Percentiles rank a stretch among this genome's conserved stretches.
These are phyloP conservation scores for Prototheca wickerhamii DNA, from an alignment of 163 green algal genomes.

Conservation along the genomic window DNA sequence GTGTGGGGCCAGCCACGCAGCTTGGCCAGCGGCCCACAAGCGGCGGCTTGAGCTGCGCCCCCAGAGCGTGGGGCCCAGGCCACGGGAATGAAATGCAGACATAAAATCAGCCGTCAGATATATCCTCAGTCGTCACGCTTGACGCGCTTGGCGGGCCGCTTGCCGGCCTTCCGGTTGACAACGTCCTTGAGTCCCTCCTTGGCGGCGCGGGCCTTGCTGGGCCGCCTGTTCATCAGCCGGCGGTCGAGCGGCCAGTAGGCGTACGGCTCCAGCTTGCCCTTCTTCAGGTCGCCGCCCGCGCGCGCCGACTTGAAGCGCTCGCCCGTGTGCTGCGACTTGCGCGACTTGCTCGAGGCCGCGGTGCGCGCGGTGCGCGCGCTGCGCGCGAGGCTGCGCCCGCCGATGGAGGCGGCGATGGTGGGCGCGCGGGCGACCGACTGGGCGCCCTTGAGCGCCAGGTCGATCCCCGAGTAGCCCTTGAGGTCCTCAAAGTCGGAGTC, in stretches of 20 bases:
- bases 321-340: slow-evolving; percentile 30
- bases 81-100: too few species aligned
- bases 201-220: slow-evolving; percentile 55
- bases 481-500: slow-evolving; percentile 73
- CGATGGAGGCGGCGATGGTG: slow-evolving; percentile 27
- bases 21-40: too few species aligned
- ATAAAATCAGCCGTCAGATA: not conserved
- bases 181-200: slow-evolving; percentile 44
- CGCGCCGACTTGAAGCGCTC: slow-evolving; percentile 54
- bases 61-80: too few species aligned
- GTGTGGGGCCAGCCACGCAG: too few species aligned
- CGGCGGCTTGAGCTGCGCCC: too few species aligned
- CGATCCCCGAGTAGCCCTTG: slow-evolving; percentile 26
- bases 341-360: slow-evolving; percentile 16
- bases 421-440: slow-evolving; percentile 18
- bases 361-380: not conserved
- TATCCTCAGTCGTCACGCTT: slow-evolving; percentile 45
- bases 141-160: slow-evolving; percentile 41
- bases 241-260: slow-evolving; percentile 96
- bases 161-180: slow-evolving; percentile 35
- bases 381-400: slow-evolving; percentile 9
- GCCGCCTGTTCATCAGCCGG: slow-evolving; percentile 82
- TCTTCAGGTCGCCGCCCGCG: slow-evolving; percentile 1
- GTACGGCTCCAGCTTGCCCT: slow-evolving; percentile 81
- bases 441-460: slow-evolving; percentile 25